A percentile compares a stretch with the other conserved stretches of the same genome.
Conservation (phyloP, 2,329 filamentous ascomycete species). For the Berkeleyomyces basicola region DNA sequence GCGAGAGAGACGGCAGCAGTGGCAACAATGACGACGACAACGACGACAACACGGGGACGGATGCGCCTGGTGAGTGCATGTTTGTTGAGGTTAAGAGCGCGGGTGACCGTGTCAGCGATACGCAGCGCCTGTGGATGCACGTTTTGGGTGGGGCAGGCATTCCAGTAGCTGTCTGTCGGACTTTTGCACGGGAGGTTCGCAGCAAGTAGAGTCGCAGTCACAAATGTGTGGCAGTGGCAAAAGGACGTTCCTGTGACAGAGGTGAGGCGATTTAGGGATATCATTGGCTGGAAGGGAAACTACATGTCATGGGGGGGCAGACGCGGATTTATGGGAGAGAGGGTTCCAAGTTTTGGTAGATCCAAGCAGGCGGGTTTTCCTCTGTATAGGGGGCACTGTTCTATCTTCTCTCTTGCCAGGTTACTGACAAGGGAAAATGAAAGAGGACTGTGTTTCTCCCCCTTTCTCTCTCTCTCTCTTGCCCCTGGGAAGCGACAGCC, state of each 20-base stretch:
- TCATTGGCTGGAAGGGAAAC: background rate
- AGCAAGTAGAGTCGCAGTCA: background rate
- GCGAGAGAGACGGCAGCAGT: constrained; percentile 21
- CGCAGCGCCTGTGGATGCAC: constrained; percentile 92
- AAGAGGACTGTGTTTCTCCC: background rate
- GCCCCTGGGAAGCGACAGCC: background rate
- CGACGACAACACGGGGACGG: background rate
- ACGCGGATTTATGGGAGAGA: background rate
- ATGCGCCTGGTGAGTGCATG: constrained; percentile 41
- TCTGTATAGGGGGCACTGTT: background rate
- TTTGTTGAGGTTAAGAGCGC: constrained; percentile 68
- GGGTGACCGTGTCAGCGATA: constrained; percentile 90
- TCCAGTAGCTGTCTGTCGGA: constrained; percentile 64
- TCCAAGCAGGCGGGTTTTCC: constrained; percentile 9
- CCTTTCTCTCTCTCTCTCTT: background rate
- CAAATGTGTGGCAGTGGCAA: background rate
- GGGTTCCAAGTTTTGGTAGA: background rate
- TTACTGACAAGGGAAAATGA: no score
- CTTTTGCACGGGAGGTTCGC: constrained; percentile 31
- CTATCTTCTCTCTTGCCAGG: background rate
- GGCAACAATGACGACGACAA: background rate
- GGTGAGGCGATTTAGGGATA: background rate
- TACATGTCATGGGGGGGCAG: background rate
- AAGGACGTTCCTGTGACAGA: background rate
- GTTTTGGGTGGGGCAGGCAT: constrained; percentile 74